Base-by-base conservation (phyloP, 345 rosid species). In the Rhodomyrtus tomentosa region DNA sequence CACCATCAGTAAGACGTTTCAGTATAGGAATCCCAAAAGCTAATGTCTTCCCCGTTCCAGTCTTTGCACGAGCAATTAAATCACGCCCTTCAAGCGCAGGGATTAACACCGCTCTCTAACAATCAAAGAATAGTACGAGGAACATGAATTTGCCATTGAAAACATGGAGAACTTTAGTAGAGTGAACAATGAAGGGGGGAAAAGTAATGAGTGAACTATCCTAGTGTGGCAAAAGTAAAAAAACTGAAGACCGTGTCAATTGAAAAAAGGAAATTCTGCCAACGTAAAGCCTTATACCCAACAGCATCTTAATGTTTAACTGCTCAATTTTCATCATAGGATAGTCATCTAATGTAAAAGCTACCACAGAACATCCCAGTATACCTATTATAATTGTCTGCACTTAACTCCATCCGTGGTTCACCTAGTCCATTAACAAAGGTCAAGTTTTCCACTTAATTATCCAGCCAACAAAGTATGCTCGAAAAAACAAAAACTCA, bases 31-130 rank as follows among this genome's bases (percentile, higher is more conserved):
- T 95, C 48, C 98, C 99, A 55, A 97, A 97, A 83, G 99, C 99
- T 87, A 97, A 88, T 38, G 98, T 97, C 95, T 97, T 97, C n/a
- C 99, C 99, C 36, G 99, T 97, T 84, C 99, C 98, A 48, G 99
- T 97, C 92, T 95, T 95, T 4, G 99, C 99, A 88, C 99, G 98
- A 89, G 96, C 98, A 85, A 97, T 97, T 68, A 97, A 82, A 58
- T 97, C 99, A 62, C 93, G 90, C 62, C 98, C 98, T 92, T 97
- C 87, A 11, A 97, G 90, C 5, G 98, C 98, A 18, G 99, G 99
- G 55, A 88, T 84, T 42, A 95, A 84, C 85, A 97, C 99, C 87
- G 99, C 98, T 85, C 98, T 95, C 98, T 97, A 55, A 27, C 72
- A 22, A 45, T 62, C 54, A 49, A 76, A 21, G 55, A 76, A 36